These are phyloP conservation scores for Chenopodium berlandieri DNA, from an alignment of 148 eudicot species.

Conservation along the genomic window DNA sequence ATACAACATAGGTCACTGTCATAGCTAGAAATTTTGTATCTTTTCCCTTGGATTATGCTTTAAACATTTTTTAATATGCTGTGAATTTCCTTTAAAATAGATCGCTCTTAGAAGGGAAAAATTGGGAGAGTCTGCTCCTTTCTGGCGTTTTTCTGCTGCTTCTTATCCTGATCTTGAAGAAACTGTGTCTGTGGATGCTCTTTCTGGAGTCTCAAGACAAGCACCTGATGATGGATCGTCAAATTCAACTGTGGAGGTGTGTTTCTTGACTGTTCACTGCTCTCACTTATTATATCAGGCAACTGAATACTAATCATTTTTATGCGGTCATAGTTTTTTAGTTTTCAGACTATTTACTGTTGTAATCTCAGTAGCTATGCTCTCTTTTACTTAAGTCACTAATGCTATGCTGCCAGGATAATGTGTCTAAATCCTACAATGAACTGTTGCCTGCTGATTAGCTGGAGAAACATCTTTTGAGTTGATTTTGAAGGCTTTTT, in stretches of 20 bases:
- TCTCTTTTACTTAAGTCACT: background rate
- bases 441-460: background rate
- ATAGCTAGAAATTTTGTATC: background rate
- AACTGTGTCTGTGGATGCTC: slow-evolving; percentile 31
- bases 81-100: slow-evolving; percentile 29
- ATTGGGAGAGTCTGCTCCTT: slow-evolving; percentile 85
- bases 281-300: background rate
- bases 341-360: background rate
- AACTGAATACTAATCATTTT: background rate
- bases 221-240: slow-evolving; percentile 31
- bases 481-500: too few relatives aligned
- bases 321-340: background rate
- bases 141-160: slow-evolving; percentile 92
- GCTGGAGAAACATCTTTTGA: background rate
- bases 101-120: slow-evolving; percentile 89
- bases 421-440: background rate
- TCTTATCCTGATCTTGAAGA: slow-evolving; percentile 85
- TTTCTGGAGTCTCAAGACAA: slow-evolving; percentile 23
- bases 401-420: background rate
- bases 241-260: slow-evolving; percentile 42
- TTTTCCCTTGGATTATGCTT: background rate
- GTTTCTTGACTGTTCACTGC: slow-evolving; percentile 2
- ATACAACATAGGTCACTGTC: background rate
- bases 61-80: background rate
- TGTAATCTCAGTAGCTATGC: background rate